phyloP scores from a whole-genome alignment of 257 asterid genomes.

The Solanum megistacrolobum region DNA sequence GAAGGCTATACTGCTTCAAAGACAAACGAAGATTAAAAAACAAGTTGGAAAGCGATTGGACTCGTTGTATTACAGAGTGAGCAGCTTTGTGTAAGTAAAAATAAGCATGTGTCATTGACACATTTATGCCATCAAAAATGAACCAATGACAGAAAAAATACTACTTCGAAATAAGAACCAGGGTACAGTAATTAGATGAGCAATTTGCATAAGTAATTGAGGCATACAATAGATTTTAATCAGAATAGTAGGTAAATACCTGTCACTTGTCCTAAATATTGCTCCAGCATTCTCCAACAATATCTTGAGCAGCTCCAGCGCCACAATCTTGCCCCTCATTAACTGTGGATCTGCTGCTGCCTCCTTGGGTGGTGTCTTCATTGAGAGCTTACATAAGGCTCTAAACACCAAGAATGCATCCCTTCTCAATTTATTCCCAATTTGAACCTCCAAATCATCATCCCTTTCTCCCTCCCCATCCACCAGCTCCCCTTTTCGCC shows the following conservation, averaged over 20 bases:
- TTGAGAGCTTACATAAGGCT: constrained; percentile 89
- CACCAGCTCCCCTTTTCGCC: constrained; percentile 90
- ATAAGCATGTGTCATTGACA: neutral
- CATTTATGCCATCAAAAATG: neutral
- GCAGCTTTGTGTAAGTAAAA: neutral
- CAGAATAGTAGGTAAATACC: constrained; percentile 31
- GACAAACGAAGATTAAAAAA: neutral
- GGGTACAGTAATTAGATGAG: neutral
- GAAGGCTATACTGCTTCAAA: neutral
- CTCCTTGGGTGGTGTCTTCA: constrained; percentile 98
- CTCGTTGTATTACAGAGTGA: neutral
- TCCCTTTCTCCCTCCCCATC: constrained; percentile 91
- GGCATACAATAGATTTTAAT: neutral
- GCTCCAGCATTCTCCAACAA: constrained; percentile 98
- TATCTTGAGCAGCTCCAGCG: constrained; percentile 93
- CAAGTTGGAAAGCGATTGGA: neutral
- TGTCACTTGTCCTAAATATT: constrained; percentile 90
- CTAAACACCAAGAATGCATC: constrained; percentile 96
- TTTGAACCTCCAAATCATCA: constrained; percentile 93
- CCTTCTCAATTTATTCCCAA: constrained; percentile 87
- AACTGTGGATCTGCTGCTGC: constrained; percentile 79
- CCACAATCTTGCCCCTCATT: constrained; percentile 94
- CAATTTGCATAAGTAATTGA: neutral
- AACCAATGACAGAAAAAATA: neutral
- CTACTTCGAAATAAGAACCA: neutral